These are phyloP conservation scores for Didymella arachidicola DNA, from an alignment of 2,329 filamentous ascomycete genomes.

Conservation along the genomic window DNA sequence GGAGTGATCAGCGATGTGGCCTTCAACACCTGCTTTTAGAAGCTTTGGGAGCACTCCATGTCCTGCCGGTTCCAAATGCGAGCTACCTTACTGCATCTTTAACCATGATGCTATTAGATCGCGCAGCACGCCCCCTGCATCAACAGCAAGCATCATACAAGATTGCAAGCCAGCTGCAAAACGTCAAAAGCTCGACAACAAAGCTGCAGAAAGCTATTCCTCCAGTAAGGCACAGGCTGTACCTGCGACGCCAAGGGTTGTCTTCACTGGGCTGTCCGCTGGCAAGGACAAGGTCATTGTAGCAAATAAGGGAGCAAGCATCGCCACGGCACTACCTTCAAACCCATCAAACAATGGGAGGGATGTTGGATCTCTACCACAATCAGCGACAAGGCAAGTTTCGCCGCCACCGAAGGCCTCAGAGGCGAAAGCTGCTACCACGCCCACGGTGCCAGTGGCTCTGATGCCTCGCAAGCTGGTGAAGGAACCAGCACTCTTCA, in stretches of 20 bases:
- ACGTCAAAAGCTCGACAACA: slow-evolving; percentile 42
- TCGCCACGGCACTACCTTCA: slow-evolving; percentile 1
- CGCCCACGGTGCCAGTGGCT: slow-evolving; percentile 54
- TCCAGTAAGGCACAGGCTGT: background rate
- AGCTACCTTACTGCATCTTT: slow-evolving; percentile 66
- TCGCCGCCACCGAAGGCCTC: slow-evolving; percentile 42
- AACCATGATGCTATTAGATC: slow-evolving; percentile 54
- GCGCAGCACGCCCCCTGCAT: slow-evolving; percentile 6
- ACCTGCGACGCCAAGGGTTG: slow-evolving; percentile 19
- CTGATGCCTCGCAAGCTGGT: slow-evolving; percentile 74
- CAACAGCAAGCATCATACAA: slow-evolving; percentile 4
- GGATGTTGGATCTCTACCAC: slow-evolving; percentile 21
- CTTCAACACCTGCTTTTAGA: slow-evolving; percentile 36
- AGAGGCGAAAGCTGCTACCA: slow-evolving; percentile 20
- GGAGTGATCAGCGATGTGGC: slow-evolving; percentile 38
- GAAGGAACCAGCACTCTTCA: slow-evolving; percentile 53
- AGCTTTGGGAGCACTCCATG: slow-evolving; percentile 52
- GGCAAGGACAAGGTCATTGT: slow-evolving; percentile 22
- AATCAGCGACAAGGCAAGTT: slow-evolving; percentile 39
- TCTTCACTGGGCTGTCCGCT: slow-evolving; percentile 39
- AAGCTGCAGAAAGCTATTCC: slow-evolving; percentile 16
- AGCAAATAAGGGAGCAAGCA: slow-evolving; percentile 18
- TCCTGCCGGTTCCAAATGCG: slow-evolving; percentile 59
- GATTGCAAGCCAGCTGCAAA: slow-evolving; percentile 35
- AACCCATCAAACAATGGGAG: slow-evolving; percentile 18